Evolutionary conservation across 1,139 yeast genomes (phyloP).

Genomic region (Geotrichum siamense): DNA sequence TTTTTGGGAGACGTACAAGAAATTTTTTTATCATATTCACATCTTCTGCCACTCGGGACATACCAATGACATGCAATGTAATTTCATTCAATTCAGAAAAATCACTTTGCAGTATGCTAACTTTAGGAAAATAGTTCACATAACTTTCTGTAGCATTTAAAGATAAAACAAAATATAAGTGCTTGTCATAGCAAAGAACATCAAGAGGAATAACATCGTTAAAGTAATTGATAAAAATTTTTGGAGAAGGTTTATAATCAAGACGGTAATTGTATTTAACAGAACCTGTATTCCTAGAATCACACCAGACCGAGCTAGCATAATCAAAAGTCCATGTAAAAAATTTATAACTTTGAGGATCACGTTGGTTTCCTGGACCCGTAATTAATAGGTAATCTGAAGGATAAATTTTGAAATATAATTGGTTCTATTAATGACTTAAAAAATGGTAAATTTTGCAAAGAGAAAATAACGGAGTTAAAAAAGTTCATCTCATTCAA

Average conservation of each 20-base stretch:
- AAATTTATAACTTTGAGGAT: background rate
- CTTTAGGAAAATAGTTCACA: background rate
- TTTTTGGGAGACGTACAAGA: background rate
- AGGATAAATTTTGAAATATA: background rate
- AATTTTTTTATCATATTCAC: background rate
- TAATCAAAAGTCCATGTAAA: background rate
- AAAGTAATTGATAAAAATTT: background rate
- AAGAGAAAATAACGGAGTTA: background rate
- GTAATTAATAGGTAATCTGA: background rate
- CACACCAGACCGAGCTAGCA: background rate
- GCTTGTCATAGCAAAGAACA: background rate
- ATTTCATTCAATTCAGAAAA: background rate
- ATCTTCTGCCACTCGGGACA: background rate
- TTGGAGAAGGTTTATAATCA: background rate
- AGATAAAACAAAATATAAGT: background rate
- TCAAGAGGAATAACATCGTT: background rate
- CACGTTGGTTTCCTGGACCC: background rate
- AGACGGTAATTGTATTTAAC: background rate
- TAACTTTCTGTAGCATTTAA: background rate
- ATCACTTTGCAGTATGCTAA: background rate
- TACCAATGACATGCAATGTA: background rate
- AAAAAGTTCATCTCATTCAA: background rate
- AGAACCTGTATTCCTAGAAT: background rate
- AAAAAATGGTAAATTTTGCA: background rate
- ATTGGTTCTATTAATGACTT: background rate